Conservation (phyloP, 2,329 filamentous ascomycete species). For the Emergomyces africanus region DNA sequence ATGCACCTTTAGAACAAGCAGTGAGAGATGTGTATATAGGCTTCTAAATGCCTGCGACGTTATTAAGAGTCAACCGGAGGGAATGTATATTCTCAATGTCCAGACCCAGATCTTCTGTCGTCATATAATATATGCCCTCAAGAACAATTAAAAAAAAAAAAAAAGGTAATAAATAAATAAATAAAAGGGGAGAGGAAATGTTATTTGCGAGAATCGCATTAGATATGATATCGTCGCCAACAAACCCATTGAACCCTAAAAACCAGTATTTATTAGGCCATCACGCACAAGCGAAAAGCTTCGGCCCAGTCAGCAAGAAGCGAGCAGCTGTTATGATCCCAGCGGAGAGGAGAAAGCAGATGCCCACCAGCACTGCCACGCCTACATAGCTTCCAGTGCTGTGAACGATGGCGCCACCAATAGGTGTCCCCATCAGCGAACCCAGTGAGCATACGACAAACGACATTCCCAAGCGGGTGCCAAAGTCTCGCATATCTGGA, state of each 20-base stretch:
- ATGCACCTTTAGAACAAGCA: not conserved
- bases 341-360: conserved; percentile 7
- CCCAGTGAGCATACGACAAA: conserved; percentile 45
- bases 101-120: not conserved
- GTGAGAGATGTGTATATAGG: not conserved
- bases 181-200: not conserved
- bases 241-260: not conserved
- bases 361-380: conserved; percentile 7
- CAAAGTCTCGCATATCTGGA: conserved; percentile 40
- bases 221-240: not conserved
- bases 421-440: conserved; percentile 43
- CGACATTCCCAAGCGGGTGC: conserved; percentile 44
- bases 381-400: conserved; percentile 30
- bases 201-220: not conserved
- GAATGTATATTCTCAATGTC: not conserved
- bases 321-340: conserved; percentile 13
- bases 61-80: not conserved
- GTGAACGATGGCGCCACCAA: conserved; percentile 42
- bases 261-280: not conserved
- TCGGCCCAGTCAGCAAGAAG: conserved; percentile 22
- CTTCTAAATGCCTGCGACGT: not conserved
- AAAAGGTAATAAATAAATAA: too few relatives aligned
- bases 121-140: not conserved
- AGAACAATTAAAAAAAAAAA: not conserved
- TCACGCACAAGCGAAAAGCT: conserved; percentile 19